Percentiles rank a stretch among this genome's conserved stretches.
phyloP scores from a whole-genome alignment of 768 basidiomycete species.

The Boletus rubroflammeus region DNA sequence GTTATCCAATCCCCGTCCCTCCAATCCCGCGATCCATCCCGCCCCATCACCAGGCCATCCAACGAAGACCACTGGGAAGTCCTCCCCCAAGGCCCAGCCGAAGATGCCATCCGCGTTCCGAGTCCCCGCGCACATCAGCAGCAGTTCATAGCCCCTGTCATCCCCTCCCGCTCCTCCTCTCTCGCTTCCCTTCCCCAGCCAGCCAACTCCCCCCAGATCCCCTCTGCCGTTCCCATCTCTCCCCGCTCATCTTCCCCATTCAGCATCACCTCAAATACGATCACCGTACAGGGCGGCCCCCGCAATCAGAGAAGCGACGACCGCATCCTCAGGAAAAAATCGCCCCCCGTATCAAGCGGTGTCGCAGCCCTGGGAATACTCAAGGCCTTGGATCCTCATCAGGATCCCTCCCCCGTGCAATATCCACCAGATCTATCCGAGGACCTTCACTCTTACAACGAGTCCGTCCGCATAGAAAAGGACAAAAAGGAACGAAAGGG shows the following conservation, averaged over 20 bases:
- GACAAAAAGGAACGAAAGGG: slow-evolving; percentile 52
- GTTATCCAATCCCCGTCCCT: not conserved
- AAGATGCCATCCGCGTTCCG: slow-evolving; percentile 20
- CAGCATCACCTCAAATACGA: slow-evolving; percentile 31
- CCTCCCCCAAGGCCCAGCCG: slow-evolving; percentile 27
- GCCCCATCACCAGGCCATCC: slow-evolving; percentile 27
- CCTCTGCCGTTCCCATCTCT: slow-evolving; percentile 18
- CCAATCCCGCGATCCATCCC: slow-evolving; percentile 17
- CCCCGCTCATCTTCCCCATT: slow-evolving; percentile 48
- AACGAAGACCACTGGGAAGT: slow-evolving; percentile 50
- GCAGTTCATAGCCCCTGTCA: slow-evolving; percentile 27
- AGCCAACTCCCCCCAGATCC: slow-evolving; percentile 38
- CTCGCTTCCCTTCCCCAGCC: slow-evolving; percentile 44
- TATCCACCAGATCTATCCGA: slow-evolving; percentile 28
- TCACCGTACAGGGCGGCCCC: slow-evolving; percentile 11
- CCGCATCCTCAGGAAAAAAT: slow-evolving; percentile 27
- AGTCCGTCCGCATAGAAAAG: slow-evolving; percentile 30
- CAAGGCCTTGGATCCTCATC: slow-evolving; percentile 57
- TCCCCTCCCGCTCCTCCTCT: slow-evolving; percentile 50
- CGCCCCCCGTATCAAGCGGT: slow-evolving; percentile 29
- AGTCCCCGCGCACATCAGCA: slow-evolving; percentile 26
- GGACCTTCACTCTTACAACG: slow-evolving; percentile 27
- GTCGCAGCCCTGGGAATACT: slow-evolving; percentile 16
- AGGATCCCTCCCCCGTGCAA: slow-evolving; percentile 15
- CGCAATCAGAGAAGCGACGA: slow-evolving; percentile 20